Base-by-base conservation (phyloP, 129 eudicot species). In the Centaurea solstitialis region DNA sequence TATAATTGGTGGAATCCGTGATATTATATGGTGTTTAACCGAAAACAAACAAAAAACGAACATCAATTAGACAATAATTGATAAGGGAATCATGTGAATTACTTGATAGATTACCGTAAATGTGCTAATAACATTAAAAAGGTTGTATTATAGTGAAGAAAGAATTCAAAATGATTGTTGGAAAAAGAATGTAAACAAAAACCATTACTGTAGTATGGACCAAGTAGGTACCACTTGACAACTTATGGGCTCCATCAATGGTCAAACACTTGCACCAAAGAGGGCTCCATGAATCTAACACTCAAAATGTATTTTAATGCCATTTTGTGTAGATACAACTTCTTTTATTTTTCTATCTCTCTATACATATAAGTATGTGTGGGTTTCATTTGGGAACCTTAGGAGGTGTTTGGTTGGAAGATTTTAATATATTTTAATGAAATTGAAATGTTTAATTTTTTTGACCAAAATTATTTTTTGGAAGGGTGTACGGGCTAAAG, bases 241-340 rank as follows among this genome's bases (percentile, higher is more conserved):
- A 17, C 22, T 62, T 10, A 73, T 75, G 85, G 85, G 85, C 81
- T 70, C 85, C 85, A 76, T 82, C 72, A 59, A 62, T 72, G 38
- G 81, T 82, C 81, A 57, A 57, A 39, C 61, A 69, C 37, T 69
- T 76, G 69, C 81, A 76, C 50, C 37, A 82, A 26, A 82, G 71
- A 9, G 33, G 64, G 1, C 17, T 17, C 43, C 71, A 75, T 38
- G 11, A 62, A 62, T 62, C 26, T 74, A 73, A 28, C 62, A 17
- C 12, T 53, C 62, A 3, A 53, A 15, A 53, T 53, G 62, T 53
- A 53, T 53, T 53, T 53, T 53, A 53, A 53, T 53, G 21, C 62
- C 62, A 53, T 10, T 11, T 45, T 10, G 17, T 11, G 59, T 10
- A 45, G 12, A 11, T 11, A 45, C 17, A 45, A 1, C n/a, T 1